Base-by-base conservation (phyloP, 345 rosid species). In the Odontarrhena argentea region DNA sequence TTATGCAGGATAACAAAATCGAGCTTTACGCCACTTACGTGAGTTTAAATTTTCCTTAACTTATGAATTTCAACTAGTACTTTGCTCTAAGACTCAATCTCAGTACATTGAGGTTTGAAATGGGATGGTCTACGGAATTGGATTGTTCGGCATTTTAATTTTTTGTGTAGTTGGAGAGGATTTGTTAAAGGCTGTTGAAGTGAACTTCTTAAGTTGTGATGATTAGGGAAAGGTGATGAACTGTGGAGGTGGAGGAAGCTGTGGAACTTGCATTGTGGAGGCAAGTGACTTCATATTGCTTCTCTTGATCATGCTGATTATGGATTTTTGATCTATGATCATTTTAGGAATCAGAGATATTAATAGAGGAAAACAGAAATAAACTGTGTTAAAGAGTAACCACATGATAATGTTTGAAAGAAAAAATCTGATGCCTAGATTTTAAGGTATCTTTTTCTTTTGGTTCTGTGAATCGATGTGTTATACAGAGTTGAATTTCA, bases 221-320 rank as follows among this genome's bases (percentile, higher is more conserved):
- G 50, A 32, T 13, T 74, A 93, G 98, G 97, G 97, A 6, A 93
- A 93, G 71, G 80, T 83, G 63, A 87, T 88, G 97, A 93, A 90
- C 67, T 93, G 96, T 75, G 97, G 98, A 40, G 98, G 98, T 8
- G 89, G 86, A 45, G 97, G 97, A 59, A 90, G 91, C 71, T 92
- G 98, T 64, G 96, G 98, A 68, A 89, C 96, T 73, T 89, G 98
- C 78, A 86, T 89, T 73, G 96, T 87, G 2, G 95, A 92, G 91
- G 96, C 88, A 77, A 61, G 49, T 40, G 10, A 42, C 50, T 53
- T 53, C 45, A 10, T 37, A 37, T 30, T 9, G 26, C 38, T 1
- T 28, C 43, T 37, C 37, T 18, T 46, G 43, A 9, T 51, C 55
- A 26, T 47, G 32, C 32, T 28, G 13, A 43, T 45, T 13, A 5